phyloP scores from a whole-genome alignment of 2,329 filamentous ascomycete species.

The Alternaria brassicicola region DNA sequence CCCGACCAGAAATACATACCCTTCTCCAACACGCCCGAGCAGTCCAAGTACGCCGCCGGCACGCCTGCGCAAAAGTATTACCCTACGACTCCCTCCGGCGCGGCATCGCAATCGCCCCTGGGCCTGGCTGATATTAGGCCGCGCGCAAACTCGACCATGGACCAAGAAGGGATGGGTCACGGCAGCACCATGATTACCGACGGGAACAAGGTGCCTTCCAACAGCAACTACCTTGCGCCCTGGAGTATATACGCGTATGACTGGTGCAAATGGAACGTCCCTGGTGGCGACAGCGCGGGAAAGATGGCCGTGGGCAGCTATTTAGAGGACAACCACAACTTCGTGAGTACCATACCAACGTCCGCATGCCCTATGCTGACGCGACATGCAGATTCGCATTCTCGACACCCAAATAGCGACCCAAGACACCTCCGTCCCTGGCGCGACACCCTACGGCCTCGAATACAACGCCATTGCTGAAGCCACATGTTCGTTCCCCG shows the following conservation, averaged over 20 bases:
- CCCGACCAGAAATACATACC: conserved; percentile 67
- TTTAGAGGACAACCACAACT: conserved; percentile 97
- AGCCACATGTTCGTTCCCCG: conserved; percentile 96
- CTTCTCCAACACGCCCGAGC: conserved; percentile 68
- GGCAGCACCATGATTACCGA: conserved; percentile 65
- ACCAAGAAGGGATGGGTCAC: conserved; percentile 70
- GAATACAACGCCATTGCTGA: conserved; percentile 95
- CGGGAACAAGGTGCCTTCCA: conserved; percentile 68
- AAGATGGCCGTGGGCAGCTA: conserved; percentile 97
- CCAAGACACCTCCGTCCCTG: conserved; percentile 71
- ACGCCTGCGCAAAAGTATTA: conserved; percentile 66
- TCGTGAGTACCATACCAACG: conserved; percentile 64
- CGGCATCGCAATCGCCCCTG: conserved; percentile 83
- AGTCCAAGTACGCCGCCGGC: conserved; percentile 53
- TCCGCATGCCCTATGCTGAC: conserved; percentile 12
- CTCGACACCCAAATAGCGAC: conserved; percentile 82
- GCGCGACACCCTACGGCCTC: conserved; percentile 74
- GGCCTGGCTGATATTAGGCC: conserved; percentile 91
- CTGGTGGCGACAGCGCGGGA: conserved; percentile 72
- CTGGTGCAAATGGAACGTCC: conserved; percentile 97
- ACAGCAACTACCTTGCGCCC: conserved; percentile 91
- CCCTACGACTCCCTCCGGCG: conserved; percentile 55
- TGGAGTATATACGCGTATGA: conserved; percentile 98
- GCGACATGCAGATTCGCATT: conserved; percentile 80
- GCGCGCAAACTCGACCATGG: conserved; percentile 79